These are phyloP conservation scores for Hansfordia pulvinata DNA, from an alignment of 2,329 filamentous ascomycete genomes.

Conservation along the genomic window DNA sequence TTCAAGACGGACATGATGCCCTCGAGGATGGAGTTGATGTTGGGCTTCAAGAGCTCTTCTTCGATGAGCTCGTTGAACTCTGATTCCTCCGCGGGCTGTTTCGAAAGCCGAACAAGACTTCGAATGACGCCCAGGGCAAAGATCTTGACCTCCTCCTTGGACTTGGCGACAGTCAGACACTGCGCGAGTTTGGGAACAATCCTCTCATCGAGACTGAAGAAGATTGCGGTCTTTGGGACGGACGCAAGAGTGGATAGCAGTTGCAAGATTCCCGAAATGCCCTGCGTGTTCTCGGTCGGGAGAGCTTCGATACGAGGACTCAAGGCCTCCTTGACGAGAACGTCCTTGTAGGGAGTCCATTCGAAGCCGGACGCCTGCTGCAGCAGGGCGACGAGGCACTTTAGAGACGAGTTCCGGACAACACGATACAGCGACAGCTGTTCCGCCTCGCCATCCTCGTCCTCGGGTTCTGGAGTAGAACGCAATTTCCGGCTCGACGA, in stretches of 20 bases:
- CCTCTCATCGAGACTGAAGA: constrained; percentile 47
- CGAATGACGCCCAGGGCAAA: constrained; percentile 68
- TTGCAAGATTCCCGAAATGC: constrained; percentile 69
- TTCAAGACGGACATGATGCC: constrained; percentile 57
- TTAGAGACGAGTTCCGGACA: constrained; percentile 60
- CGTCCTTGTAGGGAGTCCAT: constrained; percentile 57
- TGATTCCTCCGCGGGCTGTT: constrained; percentile 37
- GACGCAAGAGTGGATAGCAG: constrained; percentile 73
- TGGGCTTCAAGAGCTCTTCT: constrained; percentile 39
- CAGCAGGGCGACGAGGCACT: constrained; percentile 71
- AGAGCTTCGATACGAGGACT: constrained; percentile 66
- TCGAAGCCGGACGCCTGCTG: constrained; percentile 55
- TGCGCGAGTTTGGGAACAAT: constrained; percentile 61
- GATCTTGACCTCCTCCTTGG: constrained; percentile 75
- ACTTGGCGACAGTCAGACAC: constrained; percentile 56
- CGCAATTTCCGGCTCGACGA: constrained; percentile 49
- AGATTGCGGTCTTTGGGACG: constrained; percentile 49
- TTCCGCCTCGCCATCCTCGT: constrained; percentile 22
- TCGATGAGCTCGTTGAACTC: constrained; percentile 44
- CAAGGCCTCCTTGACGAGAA: constrained; percentile 63
- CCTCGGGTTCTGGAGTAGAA: constrained; percentile 20
- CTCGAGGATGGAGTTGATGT: constrained; percentile 46
- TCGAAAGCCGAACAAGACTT: constrained; percentile 49
- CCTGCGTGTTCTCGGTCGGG: constrained; percentile 75
- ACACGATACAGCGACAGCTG: constrained; percentile 48